These are phyloP conservation scores for Cytospora leucostoma DNA, from an alignment of 2,329 filamentous ascomycete species.

Conservation along the genomic window DNA sequence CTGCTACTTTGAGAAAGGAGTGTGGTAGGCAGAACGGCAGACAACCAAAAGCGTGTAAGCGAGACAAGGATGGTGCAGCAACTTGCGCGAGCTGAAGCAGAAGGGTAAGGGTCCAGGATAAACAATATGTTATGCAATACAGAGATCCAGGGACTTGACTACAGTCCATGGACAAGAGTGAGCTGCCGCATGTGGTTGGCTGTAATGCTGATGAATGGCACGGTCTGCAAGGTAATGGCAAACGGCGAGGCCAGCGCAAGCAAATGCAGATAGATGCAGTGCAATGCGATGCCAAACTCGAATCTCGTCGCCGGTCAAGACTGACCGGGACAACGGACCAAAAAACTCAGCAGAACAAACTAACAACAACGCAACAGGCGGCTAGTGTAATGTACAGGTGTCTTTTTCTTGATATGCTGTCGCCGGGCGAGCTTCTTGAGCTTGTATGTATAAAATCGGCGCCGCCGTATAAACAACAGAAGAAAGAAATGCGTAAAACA, in stretches of 20 bases:
- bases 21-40: slow-evolving; percentile 29
- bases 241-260: slow-evolving; percentile 33
- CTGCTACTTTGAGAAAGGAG: slow-evolving; percentile 26
- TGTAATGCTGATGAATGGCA: slow-evolving; percentile 30
- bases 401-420: slow-evolving; percentile 43
- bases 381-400: slow-evolving; percentile 58
- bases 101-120: slow-evolving; percentile 27
- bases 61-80: slow-evolving; percentile 28
- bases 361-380: slow-evolving; percentile 38
- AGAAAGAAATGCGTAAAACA: slow-evolving; percentile 29
- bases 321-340: slow-evolving; percentile 37
- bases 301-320: slow-evolving; percentile 29
- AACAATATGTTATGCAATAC: slow-evolving; percentile 35
- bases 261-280: slow-evolving; percentile 33
- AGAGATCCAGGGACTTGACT: slow-evolving; percentile 34
- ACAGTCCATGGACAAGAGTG: slow-evolving; percentile 22
- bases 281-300: slow-evolving; percentile 42
- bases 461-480: slow-evolving; percentile 35
- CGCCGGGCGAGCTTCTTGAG: slow-evolving; percentile 39
- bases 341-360: slow-evolving; percentile 48
- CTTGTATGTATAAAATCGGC: slow-evolving; percentile 29
- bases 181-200: slow-evolving; percentile 25
- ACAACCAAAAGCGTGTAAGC: slow-evolving; percentile 37
- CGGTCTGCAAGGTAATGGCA: slow-evolving; percentile 23
- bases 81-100: slow-evolving; percentile 27